These are phyloP conservation scores for Wickerhamomyces sp. DNA, from an alignment of 1,139 yeast species.

Conservation along the genomic window DNA sequence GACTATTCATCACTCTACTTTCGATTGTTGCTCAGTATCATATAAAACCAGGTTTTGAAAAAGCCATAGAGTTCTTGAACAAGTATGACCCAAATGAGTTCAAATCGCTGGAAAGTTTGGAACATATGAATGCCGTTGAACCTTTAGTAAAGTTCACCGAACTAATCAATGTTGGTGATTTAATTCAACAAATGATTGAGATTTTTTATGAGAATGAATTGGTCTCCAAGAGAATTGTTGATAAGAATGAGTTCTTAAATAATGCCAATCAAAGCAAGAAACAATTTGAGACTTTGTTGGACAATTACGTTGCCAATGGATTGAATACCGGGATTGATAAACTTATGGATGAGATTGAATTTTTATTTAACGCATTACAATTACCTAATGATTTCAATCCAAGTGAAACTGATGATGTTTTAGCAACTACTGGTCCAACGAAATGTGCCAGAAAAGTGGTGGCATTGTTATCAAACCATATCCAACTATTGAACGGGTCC, in stretches of 20 bases:
- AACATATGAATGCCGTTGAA: conserved; percentile 43
- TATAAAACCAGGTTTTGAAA: conserved; percentile 74
- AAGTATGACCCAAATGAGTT: conserved; percentile 63
- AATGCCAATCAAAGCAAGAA: conserved; percentile 79
- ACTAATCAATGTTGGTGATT: conserved; percentile 85
- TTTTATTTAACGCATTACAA: conserved; percentile 44
- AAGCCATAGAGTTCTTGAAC: conserved; percentile 65
- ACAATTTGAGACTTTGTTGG: conserved; percentile 73
- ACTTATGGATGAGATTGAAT: conserved; percentile 69
- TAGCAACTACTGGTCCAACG: conserved; percentile 53
- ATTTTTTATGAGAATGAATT: conserved; percentile 88
- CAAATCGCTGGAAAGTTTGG: conserved; percentile 26
- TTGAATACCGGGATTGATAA: conserved; percentile 87
- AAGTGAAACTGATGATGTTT: conserved; percentile 10
- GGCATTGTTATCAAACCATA: conserved; percentile 63
- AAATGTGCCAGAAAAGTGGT: conserved; percentile 63
- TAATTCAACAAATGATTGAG: conserved; percentile 88
- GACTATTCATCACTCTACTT: conserved; percentile 62
- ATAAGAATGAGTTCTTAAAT: conserved; percentile 72
- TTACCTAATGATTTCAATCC: conserved; percentile 51
- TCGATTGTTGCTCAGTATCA: conserved; percentile 67
- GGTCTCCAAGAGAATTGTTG: conserved; percentile 53
- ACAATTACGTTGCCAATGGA: conserved; percentile 89
- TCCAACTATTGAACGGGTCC: conserved; percentile 69
- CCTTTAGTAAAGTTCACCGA: conserved; percentile 88